A percentile compares a stretch with the other conserved stretches of the same genome.
These are phyloP conservation scores for Euryodendron excelsum DNA, from an alignment of 148 eudicot species.

Conservation along the genomic window DNA sequence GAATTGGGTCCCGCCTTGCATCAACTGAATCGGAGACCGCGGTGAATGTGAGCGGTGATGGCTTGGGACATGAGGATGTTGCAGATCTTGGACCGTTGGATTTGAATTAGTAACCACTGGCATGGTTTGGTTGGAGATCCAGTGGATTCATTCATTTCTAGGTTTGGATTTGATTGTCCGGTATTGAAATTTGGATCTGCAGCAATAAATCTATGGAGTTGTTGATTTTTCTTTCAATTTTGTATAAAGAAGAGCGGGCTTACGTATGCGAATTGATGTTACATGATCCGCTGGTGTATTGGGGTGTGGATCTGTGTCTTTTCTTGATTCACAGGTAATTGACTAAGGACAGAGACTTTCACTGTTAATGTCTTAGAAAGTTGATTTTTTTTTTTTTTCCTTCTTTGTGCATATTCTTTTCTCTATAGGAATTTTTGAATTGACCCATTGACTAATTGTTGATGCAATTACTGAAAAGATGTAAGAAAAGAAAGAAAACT, in stretches of 20 bases:
- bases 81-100: conserved; percentile 12
- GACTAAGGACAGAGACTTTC: background rate
- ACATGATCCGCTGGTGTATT: too few species aligned
- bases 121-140: background rate
- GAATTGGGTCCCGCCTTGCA: conserved; percentile 65
- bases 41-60: conserved; percentile 16
- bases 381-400: background rate
- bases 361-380: background rate
- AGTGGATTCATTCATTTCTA: background rate
- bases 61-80: background rate
- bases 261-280: background rate
- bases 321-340: background rate
- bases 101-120: conserved; percentile 1
- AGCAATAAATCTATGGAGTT: background rate
- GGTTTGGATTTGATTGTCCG: background rate
- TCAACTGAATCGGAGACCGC: conserved; percentile 72
- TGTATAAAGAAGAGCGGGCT: background rate
- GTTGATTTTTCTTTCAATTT: background rate
- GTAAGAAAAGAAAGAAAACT: background rate
- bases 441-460: background rate
- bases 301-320: background rate
- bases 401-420: background rate
- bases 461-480: background rate
- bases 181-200: background rate
- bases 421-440: background rate